Base-by-base conservation (phyloP, 495 filamentous ascomycete genomes). In the Collariella sp. region DNA sequence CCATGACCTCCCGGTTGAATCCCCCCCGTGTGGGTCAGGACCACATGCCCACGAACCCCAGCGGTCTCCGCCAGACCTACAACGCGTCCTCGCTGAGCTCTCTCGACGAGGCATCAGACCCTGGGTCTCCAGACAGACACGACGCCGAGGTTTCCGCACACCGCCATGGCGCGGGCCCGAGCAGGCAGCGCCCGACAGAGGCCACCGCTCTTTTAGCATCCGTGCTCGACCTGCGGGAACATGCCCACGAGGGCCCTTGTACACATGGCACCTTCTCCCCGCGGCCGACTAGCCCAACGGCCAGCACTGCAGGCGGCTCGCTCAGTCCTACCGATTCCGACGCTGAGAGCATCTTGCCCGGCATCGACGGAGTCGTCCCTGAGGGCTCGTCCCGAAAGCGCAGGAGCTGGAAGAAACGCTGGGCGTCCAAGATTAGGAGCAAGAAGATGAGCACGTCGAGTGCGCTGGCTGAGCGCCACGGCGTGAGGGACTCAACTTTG, bases 221-320 rank as follows among this genome's bases (percentile, higher is more conserved):
- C 22, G 34, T 18, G 23, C 18, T 63, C 13, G 54, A 67, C 23
- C 52, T 54, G 9, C 46, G 63, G 20, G 69, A 72, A 43, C 64
- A 59, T 20, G 62, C 62, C 3, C 76, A 80, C 62, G 67, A 71
- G 3, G 76, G 78, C 16, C 66, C 70, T 49, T 89, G 85, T 72
- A 78, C 81, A 56, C 86, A 91, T 68, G 88, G 88, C 53, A 85
- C 84, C n/a, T 88, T 89, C 66, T 89, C 85, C 15, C 85, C 87
- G 11, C 75, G 78, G n/a, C 71, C 81, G 2, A 70, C 70, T 48
- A 77, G 71, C 35, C 70, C 73, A 11, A 66, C 76, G 23, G 70
- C 73, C 39, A 76, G 72, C 50, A 56, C 71, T n/a, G 71, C 64
- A 26, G 55, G 34, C 19, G 66, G 54, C 46, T 55, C 58, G 24